Conservation (phyloP, 371 early-diverging fungal species). For the Mortierella sp. region DNA sequence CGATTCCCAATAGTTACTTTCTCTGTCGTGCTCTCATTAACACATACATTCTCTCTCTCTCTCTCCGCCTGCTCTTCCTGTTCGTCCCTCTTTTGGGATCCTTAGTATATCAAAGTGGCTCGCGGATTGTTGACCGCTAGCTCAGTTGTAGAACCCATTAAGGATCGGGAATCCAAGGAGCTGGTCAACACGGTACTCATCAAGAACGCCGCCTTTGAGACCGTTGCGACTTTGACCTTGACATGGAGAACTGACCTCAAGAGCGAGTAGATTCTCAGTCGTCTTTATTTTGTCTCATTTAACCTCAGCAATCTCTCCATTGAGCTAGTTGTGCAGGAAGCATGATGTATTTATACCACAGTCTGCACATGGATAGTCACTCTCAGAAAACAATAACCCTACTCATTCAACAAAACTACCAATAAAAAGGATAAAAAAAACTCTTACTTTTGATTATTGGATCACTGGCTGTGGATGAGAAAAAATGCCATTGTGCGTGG, state of each 20-base stretch:
- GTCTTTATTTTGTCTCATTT: too few species aligned
- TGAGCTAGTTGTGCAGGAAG: too few species aligned
- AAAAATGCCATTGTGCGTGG: too few species aligned
- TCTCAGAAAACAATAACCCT: too few species aligned
- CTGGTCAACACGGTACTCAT: conserved; percentile 7
- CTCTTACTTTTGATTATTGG: too few species aligned
- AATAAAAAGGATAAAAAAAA: not conserved
- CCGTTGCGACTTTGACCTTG: conserved; percentile 13
- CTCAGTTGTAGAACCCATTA: conserved; percentile 9
- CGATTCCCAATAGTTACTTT: not conserved
- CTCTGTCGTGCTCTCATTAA: not conserved
- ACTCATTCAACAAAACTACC: too few species aligned
- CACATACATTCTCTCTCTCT: not conserved
- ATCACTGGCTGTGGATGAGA: too few species aligned
- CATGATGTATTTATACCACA: too few species aligned
- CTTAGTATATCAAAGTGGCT: conserved; percentile 14
- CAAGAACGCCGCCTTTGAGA: conserved; percentile 13
- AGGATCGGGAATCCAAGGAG: conserved; percentile 10
- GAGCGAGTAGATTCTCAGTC: not conserved
- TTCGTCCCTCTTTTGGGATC: not conserved
- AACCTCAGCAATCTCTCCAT: not conserved
- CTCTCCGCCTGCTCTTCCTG: not conserved
- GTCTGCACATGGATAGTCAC: too few species aligned
- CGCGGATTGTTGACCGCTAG: conserved; percentile 12
- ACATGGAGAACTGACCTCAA: conserved; percentile 11